Percentiles rank a stretch among this genome's conserved stretches.
Conservation (phyloP, 805 yeast genomes). For the Starmera pachycereana region DNA sequence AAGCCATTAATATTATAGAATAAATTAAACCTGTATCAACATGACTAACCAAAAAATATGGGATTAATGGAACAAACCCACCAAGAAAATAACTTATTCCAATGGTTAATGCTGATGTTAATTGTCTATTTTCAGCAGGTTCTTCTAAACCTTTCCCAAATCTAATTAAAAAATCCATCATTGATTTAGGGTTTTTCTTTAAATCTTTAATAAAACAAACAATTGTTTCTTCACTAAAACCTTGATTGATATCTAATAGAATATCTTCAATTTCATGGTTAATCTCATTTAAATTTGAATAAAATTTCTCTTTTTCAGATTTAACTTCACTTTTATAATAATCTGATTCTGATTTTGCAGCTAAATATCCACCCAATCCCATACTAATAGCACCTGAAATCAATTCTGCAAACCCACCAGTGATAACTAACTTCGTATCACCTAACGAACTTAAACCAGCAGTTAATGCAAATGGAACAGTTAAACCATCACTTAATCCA, state of each 20-base stretch:
- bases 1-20: constrained; percentile 70
- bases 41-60: constrained; percentile 73
- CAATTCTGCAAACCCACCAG: constrained; percentile 97
- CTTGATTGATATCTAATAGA: constrained; percentile 52
- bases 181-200: constrained; percentile 63
- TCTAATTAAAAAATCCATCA: constrained; percentile 80
- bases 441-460: constrained; percentile 93
- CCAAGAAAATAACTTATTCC: constrained; percentile 86
- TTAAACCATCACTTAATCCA: constrained; percentile 90
- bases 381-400: constrained; percentile 95
- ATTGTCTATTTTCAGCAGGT: constrained; percentile 87
- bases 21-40: constrained; percentile 71
- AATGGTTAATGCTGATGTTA: constrained; percentile 81
- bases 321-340: constrained; percentile 64
- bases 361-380: constrained; percentile 96
- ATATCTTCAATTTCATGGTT: constrained; percentile 78
- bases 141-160: constrained; percentile 91
- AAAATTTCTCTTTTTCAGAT: constrained; percentile 58
- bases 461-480: constrained; percentile 97
- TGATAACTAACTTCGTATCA: constrained; percentile 78
- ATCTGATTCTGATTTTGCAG: constrained; percentile 83
- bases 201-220: constrained; percentile 67
- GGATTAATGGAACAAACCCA: constrained; percentile 84
- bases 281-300: constrained; percentile 50
- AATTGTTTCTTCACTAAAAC: constrained; percentile 58